A percentile compares a stretch with the other conserved stretches of the same genome.
phyloP scores from a whole-genome alignment of 345 rosid species.

The Limnanthes douglasii region DNA sequence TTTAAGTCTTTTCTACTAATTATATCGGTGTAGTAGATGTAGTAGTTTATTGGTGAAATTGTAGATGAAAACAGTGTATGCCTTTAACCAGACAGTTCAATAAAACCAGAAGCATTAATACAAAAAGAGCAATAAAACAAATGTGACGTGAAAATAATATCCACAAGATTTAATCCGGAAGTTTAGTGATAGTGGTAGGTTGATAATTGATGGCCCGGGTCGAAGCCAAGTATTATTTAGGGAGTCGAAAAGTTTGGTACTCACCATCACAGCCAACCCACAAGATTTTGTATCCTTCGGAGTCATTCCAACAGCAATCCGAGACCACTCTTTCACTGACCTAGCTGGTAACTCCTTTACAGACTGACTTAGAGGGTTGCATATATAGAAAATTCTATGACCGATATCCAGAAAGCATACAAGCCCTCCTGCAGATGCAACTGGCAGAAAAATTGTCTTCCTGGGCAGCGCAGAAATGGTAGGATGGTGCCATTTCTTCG shows the following conservation, averaged over 20 bases:
- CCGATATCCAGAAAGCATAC: slow-evolving; percentile 94
- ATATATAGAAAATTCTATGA: slow-evolving; percentile 70
- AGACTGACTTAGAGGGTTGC: slow-evolving; percentile 83
- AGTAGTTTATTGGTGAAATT: too few relatives aligned
- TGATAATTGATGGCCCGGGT: slow-evolving; percentile 60
- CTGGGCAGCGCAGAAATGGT: slow-evolving; percentile 46
- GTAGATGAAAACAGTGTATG: too few relatives aligned
- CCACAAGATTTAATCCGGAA: too few relatives aligned
- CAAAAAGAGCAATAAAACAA: too few relatives aligned
- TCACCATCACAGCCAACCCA: slow-evolving; percentile 96
- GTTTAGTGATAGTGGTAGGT: slow-evolving; percentile 67
- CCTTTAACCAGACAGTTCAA: too few relatives aligned
- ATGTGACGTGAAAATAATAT: too few relatives aligned
- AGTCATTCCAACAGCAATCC: slow-evolving; percentile 88
- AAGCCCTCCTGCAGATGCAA: slow-evolving; percentile 93
- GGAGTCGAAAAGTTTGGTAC: slow-evolving; percentile 84
- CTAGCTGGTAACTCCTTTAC: slow-evolving; percentile 79
- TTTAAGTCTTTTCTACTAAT: too few relatives aligned
- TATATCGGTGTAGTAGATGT: too few relatives aligned
- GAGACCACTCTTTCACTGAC: slow-evolving; percentile 84
- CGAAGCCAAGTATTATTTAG: slow-evolving; percentile 52
- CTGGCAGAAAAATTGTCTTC: slow-evolving; percentile 64
- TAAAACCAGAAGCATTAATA: too few relatives aligned
- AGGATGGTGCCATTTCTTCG: slow-evolving; percentile 82
- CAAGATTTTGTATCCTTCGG: slow-evolving; percentile 69